Evolutionary conservation across 2,329 filamentous ascomycete species (phyloP), one percentile per base, ranked within the genome.

Genomic region (Aspergillus tubingensis): DNA sequence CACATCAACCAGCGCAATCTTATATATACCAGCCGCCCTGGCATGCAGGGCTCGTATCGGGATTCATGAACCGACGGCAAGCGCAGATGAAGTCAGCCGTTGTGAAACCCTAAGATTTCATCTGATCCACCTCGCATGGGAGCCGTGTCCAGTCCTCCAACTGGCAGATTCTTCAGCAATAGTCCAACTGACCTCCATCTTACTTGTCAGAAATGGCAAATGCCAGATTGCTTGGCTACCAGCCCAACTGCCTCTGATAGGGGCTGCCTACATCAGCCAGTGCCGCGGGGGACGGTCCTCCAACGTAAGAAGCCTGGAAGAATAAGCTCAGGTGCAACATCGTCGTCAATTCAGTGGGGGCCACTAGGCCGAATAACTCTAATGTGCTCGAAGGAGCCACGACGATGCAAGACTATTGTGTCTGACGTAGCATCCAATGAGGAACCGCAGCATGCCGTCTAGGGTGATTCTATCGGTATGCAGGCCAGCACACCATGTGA

Each of bases 51-150:
- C 53, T 55, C 67, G 67, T 71, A 72, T 70, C 66, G 60, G 65
- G 65, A 72, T 68, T 63, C 61, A 58, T 62, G 67, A 70, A 68
- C 68, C 67, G 68, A 68, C 62, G 70, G 66, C 62, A 71, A 71
- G 67, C 70, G 70, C 67, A 71, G 68, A 67, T 70, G 62, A 69
- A 68, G 70, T 74, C 72, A 75, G 73, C 73, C 72, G 72, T 71
- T 74, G 73, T 75, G 73, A 70, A 73, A 75, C 73, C 69, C 62
- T 68, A 63, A 65, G 61, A 65, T 67, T 68, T 60, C 71, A 68
- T 74, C 70, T 74, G 73, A 74, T 74, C 70, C 70, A 70, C 69
- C 68, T 65, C 61, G 69, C 69, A 72, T 70, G 65, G 63, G 65
- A 64, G 55, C 58, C 58, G 50, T 43, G 52, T 39, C 47, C 47